Evolutionary conservation across 345 rosid species (phyloP).

Genomic region (Carallia pectinifolia): DNA sequence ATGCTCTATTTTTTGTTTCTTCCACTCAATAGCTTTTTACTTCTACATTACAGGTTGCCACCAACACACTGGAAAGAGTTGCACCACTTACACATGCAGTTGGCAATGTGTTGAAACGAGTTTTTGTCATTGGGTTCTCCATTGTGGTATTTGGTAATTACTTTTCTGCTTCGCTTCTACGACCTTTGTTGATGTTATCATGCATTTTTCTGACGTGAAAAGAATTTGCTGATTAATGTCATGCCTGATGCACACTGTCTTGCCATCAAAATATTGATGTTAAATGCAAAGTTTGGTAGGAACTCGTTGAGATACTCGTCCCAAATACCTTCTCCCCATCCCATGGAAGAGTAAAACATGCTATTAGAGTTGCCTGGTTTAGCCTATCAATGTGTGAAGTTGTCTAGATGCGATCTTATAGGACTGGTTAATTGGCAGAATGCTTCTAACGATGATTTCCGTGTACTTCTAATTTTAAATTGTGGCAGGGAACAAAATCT

Average conservation of each 20-base stretch:
- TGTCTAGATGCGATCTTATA: not conserved
- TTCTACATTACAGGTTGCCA: slow-evolving; percentile 63
- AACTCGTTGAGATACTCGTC: not conserved
- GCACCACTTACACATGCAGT: slow-evolving; percentile 98
- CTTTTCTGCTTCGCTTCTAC: not conserved
- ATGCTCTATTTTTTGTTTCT: not conserved
- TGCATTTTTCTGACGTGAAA: not conserved
- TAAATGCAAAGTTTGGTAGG: not conserved
- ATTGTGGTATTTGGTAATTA: slow-evolving; percentile 73
- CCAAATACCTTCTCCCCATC: not conserved
- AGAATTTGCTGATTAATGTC: not conserved
- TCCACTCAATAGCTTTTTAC: not conserved
- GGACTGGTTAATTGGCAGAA: not conserved
- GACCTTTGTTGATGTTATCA: not conserved
- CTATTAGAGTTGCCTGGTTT: not conserved
- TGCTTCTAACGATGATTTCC: too few relatives aligned
- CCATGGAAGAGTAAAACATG: not conserved
- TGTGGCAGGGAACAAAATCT: slow-evolving; percentile 79
- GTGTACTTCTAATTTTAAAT: not conserved
- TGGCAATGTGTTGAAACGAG: slow-evolving; percentile 98
- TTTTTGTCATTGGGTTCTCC: slow-evolving; percentile 93
- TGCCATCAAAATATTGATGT: not conserved
- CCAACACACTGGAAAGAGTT: slow-evolving; percentile 95
- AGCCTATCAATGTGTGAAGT: not conserved
- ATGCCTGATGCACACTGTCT: not conserved